Evolutionary conservation across 148 eudicot genomes (phyloP), one percentile per base, ranked within the genome.

Genomic region (Nepenthes mirabilis): DNA sequence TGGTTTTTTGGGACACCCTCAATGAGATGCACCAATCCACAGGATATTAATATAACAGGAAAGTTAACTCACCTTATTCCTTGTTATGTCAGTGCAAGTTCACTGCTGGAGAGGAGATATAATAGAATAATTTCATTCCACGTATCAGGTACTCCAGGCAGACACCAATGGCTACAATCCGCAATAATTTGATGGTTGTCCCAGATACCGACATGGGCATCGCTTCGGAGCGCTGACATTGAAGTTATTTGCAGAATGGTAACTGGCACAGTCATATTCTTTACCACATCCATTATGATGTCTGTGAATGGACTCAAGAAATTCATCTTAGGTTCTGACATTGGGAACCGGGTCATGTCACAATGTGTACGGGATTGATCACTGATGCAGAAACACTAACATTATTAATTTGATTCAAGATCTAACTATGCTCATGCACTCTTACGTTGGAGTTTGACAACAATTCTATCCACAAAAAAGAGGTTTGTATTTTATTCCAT

Each of bases 121-220:
- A 79, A 69, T 35, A 85, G 56, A 67, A 85, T 34, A 60, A 85
- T 73, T 70, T 85, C 87, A 52, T 85, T 85, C 91, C 91, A 84
- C 47, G 57, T 63, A 71, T 84, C 90, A 55, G 90, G 90, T 35
- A 84, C 73, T 37, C 90, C 90, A 48, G 90, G 90, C 32, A 85
- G 79, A 74, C 91, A 85, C 87, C 91, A 85, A 65, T 85, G 91
- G 75, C 87, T 85, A 57, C 91, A 85, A 65, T 85, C 91, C 48
- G 82, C 63, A 43, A 85, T 59, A 67, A 75, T 64, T 50, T 74
- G 79, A 13, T 68, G 80, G 70, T 75, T 82, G 67, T 79, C 69
- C 87, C 87, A 85, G 34, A 64, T 72, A 59, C 87, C 87, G 8
- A 82, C 91, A 59, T 85, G 91, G 52, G 87, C 91, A 73, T 85